These are phyloP conservation scores for Podaxis sp. DNA, from an alignment of 768 basidiomycete species.

Conservation along the genomic window DNA sequence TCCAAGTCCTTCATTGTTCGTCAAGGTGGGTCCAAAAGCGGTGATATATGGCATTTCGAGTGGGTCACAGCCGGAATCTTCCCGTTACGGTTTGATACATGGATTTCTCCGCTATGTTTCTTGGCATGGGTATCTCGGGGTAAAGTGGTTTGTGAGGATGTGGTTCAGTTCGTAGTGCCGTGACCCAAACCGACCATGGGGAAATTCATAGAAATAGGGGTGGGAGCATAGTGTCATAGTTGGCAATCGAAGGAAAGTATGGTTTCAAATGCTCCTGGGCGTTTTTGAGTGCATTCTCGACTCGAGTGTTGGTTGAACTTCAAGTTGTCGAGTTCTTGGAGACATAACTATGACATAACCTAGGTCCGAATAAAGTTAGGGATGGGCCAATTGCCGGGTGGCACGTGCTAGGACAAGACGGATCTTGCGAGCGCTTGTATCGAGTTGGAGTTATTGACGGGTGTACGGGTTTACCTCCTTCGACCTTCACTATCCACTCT, in stretches of 20 bases:
- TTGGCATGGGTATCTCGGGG: neutral
- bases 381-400: neutral
- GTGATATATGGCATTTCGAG: neutral
- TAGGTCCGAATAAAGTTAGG: neutral
- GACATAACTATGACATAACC: neutral
- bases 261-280: neutral
- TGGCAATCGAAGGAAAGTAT: neutral
- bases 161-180: neutral
- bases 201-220: neutral
- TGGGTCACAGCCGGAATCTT: neutral
- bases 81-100: neutral
- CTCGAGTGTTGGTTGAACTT: neutral
- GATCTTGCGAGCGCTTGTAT: constrained; percentile 7
- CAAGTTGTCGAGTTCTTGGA: neutral
- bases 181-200: too few species aligned
- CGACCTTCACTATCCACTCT: neutral
- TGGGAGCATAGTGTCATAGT: neutral
- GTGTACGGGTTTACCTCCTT: neutral
- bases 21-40: neutral
- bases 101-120: neutral
- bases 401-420: constrained; percentile 9
- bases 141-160: neutral
- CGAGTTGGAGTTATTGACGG: neutral
- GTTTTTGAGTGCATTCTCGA: neutral
- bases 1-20: neutral